phyloP scores from a whole-genome alignment of 768 basidiomycete species.

The Amanita rubescens region DNA sequence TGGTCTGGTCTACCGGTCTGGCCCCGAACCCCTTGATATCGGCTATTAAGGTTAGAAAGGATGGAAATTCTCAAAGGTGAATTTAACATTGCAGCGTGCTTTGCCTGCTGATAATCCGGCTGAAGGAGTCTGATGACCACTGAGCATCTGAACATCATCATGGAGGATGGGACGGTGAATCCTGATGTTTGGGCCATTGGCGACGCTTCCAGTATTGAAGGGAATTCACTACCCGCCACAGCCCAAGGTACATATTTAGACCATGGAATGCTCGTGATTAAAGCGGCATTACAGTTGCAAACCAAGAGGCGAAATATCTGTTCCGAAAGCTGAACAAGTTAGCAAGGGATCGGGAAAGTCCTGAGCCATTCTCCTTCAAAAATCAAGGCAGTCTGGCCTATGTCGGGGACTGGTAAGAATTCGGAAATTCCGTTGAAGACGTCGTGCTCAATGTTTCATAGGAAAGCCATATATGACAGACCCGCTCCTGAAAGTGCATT shows the following conservation, averaged over 20 bases:
- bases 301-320: constrained; percentile 68
- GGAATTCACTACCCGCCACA: constrained; percentile 65
- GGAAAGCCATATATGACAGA: constrained; percentile 76
- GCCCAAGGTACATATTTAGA: constrained; percentile 54
- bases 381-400: constrained; percentile 76
- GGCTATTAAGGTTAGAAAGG: constrained; percentile 55
- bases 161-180: constrained; percentile 44
- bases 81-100: constrained; percentile 4
- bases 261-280: background rate
- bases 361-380: constrained; percentile 59
- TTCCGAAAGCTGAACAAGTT: constrained; percentile 59
- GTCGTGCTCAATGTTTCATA: constrained; percentile 14
- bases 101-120: background rate
- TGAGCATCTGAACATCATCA: constrained; percentile 54
- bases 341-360: constrained; percentile 38
- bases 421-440: background rate
- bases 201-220: constrained; percentile 60
- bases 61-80: constrained; percentile 50
- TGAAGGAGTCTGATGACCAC: constrained; percentile 34
- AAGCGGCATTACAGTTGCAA: constrained; percentile 45
- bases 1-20: constrained; percentile 86
- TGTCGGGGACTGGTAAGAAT: constrained; percentile 61
- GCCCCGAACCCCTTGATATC: constrained; percentile 74
- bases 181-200: constrained; percentile 78
- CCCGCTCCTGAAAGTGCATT: constrained; percentile 36